A percentile compares a stretch with the other conserved stretches of the same genome.
Conservation (phyloP, 192 early-diverging fungal species). For the Hyaloraphidium curvatum region DNA sequence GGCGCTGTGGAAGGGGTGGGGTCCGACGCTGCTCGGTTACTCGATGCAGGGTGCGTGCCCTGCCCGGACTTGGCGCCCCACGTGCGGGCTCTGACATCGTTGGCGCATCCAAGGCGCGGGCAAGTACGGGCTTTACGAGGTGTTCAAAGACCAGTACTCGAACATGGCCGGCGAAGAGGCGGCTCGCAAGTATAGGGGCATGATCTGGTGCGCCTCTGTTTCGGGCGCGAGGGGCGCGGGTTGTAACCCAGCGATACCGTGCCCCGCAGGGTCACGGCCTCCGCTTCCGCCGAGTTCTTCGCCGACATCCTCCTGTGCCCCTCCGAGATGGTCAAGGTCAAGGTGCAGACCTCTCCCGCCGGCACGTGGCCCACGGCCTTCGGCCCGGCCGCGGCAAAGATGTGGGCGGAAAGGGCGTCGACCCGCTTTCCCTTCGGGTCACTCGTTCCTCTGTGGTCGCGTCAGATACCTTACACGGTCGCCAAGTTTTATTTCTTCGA, state of each 20-base stretch:
- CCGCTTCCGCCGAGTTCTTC: conserved; percentile 60
- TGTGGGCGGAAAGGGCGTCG: conserved; percentile 24
- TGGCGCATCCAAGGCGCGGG: too few species aligned
- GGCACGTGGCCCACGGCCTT: conserved; percentile 49
- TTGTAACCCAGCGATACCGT: too few species aligned
- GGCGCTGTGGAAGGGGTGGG: conserved; percentile 56
- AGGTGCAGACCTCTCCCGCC: conserved; percentile 59
- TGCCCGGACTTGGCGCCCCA: too few species aligned
- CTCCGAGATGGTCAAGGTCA: conserved; percentile 68
- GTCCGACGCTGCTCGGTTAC: conserved; percentile 71
- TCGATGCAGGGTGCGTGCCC: conserved; percentile 61
- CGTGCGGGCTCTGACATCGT: too few species aligned
- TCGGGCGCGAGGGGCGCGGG: too few species aligned
- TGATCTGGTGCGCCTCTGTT: conserved; percentile 44
- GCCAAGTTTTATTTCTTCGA: conserved; percentile 74
- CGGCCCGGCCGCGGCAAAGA: conserved; percentile 28
- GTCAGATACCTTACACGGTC: conserved; percentile 74
- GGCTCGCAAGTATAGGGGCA: conserved; percentile 52
- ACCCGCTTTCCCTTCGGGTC: conserved; percentile 27
- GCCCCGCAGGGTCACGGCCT: too few species aligned
- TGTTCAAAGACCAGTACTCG: conserved; percentile 63
- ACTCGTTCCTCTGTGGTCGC: conserved; percentile 52
- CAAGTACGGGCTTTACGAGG: conserved; percentile 83
- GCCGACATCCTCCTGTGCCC: conserved; percentile 72
- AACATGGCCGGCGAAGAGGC: conserved; percentile 40